Percentiles rank a stretch among this genome's conserved stretches.
phyloP scores from a whole-genome alignment of 1,139 yeast species.

The Schwanniomyces etchellsii region DNA sequence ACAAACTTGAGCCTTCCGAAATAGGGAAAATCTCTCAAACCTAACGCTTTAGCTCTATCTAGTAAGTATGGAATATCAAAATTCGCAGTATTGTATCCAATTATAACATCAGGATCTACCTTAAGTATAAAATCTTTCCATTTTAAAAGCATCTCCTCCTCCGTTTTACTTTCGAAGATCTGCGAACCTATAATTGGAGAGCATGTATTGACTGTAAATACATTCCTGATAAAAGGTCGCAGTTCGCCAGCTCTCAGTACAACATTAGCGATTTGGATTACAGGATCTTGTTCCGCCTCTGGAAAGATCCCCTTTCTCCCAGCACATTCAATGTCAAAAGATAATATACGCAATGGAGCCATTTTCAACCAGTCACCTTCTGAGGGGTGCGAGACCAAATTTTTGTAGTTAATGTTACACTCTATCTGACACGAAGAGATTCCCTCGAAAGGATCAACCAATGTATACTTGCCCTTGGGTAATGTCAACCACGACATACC shows the following conservation, averaged over 20 bases:
- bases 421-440: conserved; percentile 85
- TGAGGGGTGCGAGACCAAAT: conserved; percentile 73
- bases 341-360: conserved; percentile 89
- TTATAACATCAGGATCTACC: conserved; percentile 92
- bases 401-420: conserved; percentile 60
- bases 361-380: conserved; percentile 93
- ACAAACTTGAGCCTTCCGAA: conserved; percentile 71
- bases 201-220: conserved; percentile 88
- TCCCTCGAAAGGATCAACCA: conserved; percentile 30
- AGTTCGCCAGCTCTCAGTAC: conserved; percentile 76
- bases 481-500: conserved; percentile 98
- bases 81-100: conserved; percentile 92
- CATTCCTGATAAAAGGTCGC: conserved; percentile 87
- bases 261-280: conserved; percentile 94
- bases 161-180: conserved; percentile 69
- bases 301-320: conserved; percentile 97
- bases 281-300: conserved; percentile 89
- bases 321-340: conserved; percentile 98
- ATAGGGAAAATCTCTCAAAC: conserved; percentile 67
- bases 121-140: conserved; percentile 84
- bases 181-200: conserved; percentile 93
- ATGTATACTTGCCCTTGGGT: conserved; percentile 64
- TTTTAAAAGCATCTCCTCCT: conserved; percentile 72
- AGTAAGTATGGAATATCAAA: conserved; percentile 92
- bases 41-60: conserved; percentile 77